phyloP scores from a whole-genome alignment of 2,329 filamentous ascomycete genomes.

The Paecilomyces formosus region DNA sequence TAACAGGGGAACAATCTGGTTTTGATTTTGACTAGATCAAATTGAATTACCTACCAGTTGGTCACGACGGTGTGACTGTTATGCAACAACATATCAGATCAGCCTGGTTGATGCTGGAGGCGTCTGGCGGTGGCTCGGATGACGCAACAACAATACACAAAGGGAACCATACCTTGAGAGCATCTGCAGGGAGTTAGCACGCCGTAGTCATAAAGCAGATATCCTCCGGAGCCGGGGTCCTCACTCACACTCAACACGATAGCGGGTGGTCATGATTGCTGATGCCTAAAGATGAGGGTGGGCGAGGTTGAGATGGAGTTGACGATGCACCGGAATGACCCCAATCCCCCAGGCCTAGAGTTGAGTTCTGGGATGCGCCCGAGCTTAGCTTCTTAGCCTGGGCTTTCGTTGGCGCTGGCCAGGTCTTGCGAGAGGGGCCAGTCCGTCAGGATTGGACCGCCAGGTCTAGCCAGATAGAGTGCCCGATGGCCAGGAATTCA shows the following conservation, averaged over 20 bases:
- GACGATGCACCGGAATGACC: neutral
- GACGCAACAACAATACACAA: neutral
- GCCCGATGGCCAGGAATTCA: neutral
- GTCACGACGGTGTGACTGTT: constrained; percentile 81
- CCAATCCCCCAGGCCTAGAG: neutral
- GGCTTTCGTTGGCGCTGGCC: neutral
- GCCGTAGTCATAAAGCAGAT: neutral
- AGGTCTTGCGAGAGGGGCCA: neutral
- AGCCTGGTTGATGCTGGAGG: constrained; percentile 7
- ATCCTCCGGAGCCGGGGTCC: constrained; percentile 8
- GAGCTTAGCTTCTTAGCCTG: neutral
- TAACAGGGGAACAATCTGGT: neutral
- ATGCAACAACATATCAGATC: constrained; percentile 29
- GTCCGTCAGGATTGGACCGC: neutral
- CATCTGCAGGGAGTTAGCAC: constrained; percentile 40
- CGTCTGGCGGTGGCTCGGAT: neutral
- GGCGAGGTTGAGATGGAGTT: neutral
- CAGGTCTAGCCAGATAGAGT: neutral
- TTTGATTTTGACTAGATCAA: neutral
- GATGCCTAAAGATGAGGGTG: neutral
- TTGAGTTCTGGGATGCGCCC: neutral
- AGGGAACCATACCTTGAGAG: constrained; percentile 48
- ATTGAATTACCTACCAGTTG: constrained; percentile 57
- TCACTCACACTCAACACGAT: constrained; percentile 66
- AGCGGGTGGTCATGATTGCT: constrained; percentile 39